Evolutionary conservation across 192 early-diverging fungal species (phyloP).

Genomic region (Backusella parvicylindrica): DNA sequence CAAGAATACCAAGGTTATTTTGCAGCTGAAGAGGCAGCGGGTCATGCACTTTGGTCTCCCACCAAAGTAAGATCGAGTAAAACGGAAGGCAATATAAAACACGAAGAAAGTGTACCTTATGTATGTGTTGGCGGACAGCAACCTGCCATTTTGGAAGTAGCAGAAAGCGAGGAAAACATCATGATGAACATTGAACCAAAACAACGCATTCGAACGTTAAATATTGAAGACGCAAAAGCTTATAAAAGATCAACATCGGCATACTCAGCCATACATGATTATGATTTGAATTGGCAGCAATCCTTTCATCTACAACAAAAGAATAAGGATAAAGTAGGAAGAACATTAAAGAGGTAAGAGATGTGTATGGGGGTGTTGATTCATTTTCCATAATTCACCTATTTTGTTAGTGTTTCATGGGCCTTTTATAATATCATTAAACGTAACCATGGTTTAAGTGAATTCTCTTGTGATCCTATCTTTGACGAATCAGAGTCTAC

Average conservation of each 20-base stretch:
- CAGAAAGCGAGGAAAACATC: background rate
- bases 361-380: background rate
- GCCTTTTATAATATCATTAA: slow-evolving; percentile 10
- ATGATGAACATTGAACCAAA: background rate
- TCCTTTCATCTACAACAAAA: slow-evolving; percentile 5
- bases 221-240: background rate
- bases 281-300: slow-evolving; percentile 7
- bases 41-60: background rate
- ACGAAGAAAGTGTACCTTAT: background rate
- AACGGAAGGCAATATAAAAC: background rate
- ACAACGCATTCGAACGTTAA: background rate
- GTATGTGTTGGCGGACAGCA: background rate
- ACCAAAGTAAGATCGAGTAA: background rate
- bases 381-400: background rate
- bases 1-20: slow-evolving; percentile 13
- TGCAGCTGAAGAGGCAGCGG: background rate
- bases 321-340: slow-evolving; percentile 6
- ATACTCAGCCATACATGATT: background rate
- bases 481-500: background rate
- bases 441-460: background rate
- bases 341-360: slow-evolving; percentile 6
- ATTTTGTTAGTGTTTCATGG: slow-evolving; percentile 9
- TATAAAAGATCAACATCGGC: slow-evolving; percentile 4
- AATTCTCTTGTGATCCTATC: slow-evolving; percentile 8
- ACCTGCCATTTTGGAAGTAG: background rate